Evolutionary conservation across 805 yeast genomes (phyloP).

Genomic region (Saturnispora saitoi): DNA sequence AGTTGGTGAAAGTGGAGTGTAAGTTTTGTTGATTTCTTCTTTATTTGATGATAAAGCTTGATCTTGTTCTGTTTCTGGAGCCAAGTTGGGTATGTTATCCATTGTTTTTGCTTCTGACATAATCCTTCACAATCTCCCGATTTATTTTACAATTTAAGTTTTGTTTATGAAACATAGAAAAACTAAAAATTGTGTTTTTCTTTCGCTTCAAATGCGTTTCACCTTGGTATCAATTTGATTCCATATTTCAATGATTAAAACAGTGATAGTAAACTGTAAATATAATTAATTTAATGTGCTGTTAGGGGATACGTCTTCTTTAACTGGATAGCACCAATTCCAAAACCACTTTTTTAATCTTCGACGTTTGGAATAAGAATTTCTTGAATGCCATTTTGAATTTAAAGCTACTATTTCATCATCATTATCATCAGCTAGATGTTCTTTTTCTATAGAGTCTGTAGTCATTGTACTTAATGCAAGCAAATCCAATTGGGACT

Average conservation of each 20-base stretch:
- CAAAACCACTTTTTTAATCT: not conserved
- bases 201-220: not conserved
- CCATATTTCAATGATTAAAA: no score
- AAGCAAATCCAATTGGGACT: not conserved
- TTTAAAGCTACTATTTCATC: not conserved
- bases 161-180: not conserved
- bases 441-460: not conserved
- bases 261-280: not conserved
- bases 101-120: not conserved
- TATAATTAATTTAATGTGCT: not conserved
- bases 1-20: slow-evolving; percentile 1
- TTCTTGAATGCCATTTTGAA: not conserved
- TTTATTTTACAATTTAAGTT: no score
- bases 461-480: not conserved
- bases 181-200: not conserved
- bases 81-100: not conserved
- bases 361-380: not conserved
- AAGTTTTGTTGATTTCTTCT: not conserved
- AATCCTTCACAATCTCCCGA: not conserved
- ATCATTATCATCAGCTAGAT: not conserved
- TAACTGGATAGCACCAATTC: slow-evolving; percentile 3
- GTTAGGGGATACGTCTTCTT: not conserved
- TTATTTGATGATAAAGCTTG: not conserved
- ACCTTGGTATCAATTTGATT: not conserved
- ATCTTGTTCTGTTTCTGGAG: not conserved